Base-by-base conservation (phyloP, 2,329 filamentous ascomycete genomes). In the Nakataea oryzae region DNA sequence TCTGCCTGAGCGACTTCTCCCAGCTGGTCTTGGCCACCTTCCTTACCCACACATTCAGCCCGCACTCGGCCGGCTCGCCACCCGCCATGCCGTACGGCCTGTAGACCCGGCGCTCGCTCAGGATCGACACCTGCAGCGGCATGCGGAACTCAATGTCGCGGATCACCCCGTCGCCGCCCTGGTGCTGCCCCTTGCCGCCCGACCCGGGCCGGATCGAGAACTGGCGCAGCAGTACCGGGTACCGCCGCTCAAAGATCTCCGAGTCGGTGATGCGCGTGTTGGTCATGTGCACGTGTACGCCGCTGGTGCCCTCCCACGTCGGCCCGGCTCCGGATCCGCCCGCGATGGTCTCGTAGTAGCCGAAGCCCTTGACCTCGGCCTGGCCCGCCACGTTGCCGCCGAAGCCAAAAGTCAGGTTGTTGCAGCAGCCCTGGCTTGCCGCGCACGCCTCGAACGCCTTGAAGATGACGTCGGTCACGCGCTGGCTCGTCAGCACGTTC, bases 51-150 rank as follows among this genome's bases (percentile, higher is more conserved):
- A 67, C 47, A 60, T 67, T 67, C 57, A 64, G 26, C 27, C 66
- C 66, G 17, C 59, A 57, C 5, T 55, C 62, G 27, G 68, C 72
- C 0, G 68, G 62, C 4, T 65, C 59, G 1, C 74, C 73, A 1
- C 73, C 73, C 2, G 65, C 65, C 70, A 74, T 71, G 3, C 74
- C 74, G 27, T 72, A 75, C 0, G 74, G 73, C 3, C 65, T 63
- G 58, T 71, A 71, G 3, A 73, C 72, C 0, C 74, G 66, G 0
- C 74, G 66, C 17, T 76, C 74, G 14, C 70, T 74, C 14, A 77
- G 66, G 32, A 77, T 73, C 28, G 70, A 71, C 2, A 70, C 72
- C 63, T 71, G 69, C 17, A 75, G 62, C 11, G 69, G 70, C 1
- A 69, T 64, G 0, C 70, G 65, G 3, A 72, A 72, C 65, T 76